Evolutionary conservation across 257 asterid genomes (phyloP).

Genomic region (Solanum rostratum): DNA sequence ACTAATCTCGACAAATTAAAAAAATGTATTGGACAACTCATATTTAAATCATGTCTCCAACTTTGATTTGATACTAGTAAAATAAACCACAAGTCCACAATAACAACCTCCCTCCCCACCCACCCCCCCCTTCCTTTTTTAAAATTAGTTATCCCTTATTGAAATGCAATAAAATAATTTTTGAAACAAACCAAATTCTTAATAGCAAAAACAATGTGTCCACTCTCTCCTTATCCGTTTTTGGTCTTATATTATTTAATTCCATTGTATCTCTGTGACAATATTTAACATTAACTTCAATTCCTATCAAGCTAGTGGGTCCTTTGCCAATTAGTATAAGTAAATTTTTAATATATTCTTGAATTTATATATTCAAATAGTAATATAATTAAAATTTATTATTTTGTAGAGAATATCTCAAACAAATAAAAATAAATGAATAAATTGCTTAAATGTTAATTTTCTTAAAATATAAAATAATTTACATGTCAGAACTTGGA

Average conservation of each 20-base stretch:
- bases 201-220: not conserved
- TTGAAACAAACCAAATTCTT: not conserved
- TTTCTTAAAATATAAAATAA: no score
- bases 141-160: not conserved
- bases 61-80: not conserved
- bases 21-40: not conserved
- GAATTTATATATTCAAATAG: no score
- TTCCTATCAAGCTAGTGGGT: not conserved
- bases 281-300: not conserved
- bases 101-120: not conserved
- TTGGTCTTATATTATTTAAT: not conserved
- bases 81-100: not conserved
- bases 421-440: no score
- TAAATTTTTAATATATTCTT: no score
- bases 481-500: no score
- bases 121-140: not conserved
- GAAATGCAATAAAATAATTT: not conserved
- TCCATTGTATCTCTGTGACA: not conserved
- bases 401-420: no score
- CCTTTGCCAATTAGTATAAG: no score
- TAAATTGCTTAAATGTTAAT: no score
- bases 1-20: not conserved
- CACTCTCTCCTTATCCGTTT: not conserved
- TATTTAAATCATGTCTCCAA: not conserved
- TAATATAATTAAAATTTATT: no score